Evolutionary conservation across 371 early-diverging fungal species (phyloP).

Genomic region (Saksenaea oblongispora): DNA sequence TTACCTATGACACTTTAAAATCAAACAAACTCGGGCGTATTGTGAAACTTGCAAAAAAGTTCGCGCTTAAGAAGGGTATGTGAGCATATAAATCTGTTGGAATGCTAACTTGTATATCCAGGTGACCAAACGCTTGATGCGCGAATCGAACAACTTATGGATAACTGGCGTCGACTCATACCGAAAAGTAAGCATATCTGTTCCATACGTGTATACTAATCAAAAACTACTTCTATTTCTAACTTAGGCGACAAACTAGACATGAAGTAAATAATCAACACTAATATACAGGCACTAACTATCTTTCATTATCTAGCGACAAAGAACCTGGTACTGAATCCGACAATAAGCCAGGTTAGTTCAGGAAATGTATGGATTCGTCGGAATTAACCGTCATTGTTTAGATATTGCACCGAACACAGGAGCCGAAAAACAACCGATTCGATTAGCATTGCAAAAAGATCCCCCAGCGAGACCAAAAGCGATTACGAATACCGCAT

Average conservation of each 20-base stretch:
- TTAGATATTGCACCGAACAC: neutral
- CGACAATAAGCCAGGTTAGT: neutral
- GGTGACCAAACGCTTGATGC: neutral
- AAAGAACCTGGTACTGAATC: neutral
- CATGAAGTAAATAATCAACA: neutral
- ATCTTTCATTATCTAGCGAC: neutral
- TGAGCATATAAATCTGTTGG: too few species aligned
- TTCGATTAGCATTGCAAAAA: conserved; percentile 26
- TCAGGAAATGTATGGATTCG: neutral
- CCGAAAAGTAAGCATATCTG: conserved; percentile 1
- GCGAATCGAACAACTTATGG: neutral
- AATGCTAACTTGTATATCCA: neutral
- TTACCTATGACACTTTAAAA: conserved; percentile 13
- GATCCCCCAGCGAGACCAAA: conserved; percentile 25
- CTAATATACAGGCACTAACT: neutral
- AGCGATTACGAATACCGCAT: conserved; percentile 14
- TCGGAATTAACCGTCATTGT: neutral
- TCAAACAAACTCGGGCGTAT: conserved; percentile 12
- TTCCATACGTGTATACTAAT: neutral
- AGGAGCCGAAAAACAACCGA: neutral
- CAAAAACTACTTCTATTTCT: neutral
- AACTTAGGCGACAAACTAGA: neutral
- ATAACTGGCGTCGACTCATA: neutral
- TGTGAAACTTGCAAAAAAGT: conserved; percentile 14
- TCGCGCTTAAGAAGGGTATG: conserved; percentile 6